phyloP scores from a whole-genome alignment of 805 yeast species.

The Sungouiella blattae region DNA sequence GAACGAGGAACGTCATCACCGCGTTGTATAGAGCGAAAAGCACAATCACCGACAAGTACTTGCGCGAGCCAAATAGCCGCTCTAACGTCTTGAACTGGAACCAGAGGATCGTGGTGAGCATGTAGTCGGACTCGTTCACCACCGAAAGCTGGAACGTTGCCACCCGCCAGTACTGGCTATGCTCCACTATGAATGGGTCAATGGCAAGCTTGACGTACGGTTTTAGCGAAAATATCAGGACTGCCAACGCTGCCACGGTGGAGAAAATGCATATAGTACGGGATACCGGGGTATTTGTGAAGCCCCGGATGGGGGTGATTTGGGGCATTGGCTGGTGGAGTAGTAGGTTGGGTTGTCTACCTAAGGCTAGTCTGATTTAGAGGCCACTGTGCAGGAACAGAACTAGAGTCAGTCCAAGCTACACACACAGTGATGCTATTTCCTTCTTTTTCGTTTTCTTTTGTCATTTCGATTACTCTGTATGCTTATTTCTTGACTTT shows the following conservation, averaged over 20 bases:
- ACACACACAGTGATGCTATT: too few species aligned
- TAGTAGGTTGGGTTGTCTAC: too few species aligned
- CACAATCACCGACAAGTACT: conserved; percentile 45
- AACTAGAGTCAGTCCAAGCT: too few species aligned
- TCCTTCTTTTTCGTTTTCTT: not conserved
- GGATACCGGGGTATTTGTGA: conserved; percentile 43
- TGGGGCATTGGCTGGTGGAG: conserved; percentile 26
- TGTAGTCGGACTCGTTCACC: conserved; percentile 56
- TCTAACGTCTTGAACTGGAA: conserved; percentile 55
- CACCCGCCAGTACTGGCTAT: conserved; percentile 58
- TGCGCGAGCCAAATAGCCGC: conserved; percentile 53
- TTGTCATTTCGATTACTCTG: not conserved
- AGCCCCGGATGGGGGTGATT: conserved; percentile 41
- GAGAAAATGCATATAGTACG: conserved; percentile 29
- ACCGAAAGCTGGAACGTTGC: conserved; percentile 49
- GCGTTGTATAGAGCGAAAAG: conserved; percentile 49
- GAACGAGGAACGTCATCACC: conserved; percentile 31
- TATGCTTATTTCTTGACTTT: not conserved
- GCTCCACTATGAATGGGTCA: conserved; percentile 53
- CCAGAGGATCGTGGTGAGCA: conserved; percentile 43
- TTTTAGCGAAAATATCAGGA: conserved; percentile 45
- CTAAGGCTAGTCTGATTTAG: too few species aligned
- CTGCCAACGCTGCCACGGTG: conserved; percentile 36
- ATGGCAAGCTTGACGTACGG: conserved; percentile 40
- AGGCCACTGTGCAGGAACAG: too few species aligned